A percentile compares a stretch with the other conserved stretches of the same genome.
These are phyloP conservation scores for Cryptococcus hybrid DNA, from an alignment of 1,284 basidiomycete genomes.

Conservation along the genomic window DNA sequence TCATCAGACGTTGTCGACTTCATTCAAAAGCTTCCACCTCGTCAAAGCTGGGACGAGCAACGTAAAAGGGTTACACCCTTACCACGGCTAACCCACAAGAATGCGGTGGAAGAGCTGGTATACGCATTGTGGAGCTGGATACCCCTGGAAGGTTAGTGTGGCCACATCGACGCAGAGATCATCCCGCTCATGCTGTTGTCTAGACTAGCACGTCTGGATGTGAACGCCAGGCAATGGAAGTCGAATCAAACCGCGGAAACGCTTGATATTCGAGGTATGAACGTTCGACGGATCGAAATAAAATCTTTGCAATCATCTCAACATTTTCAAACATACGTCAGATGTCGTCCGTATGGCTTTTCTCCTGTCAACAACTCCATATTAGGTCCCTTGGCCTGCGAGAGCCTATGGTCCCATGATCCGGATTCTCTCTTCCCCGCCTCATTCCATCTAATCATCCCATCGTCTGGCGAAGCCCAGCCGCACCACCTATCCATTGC, in stretches of 20 bases:
- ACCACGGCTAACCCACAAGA: constrained; percentile 50
- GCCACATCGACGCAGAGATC: background rate
- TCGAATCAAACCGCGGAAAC: constrained; percentile 4
- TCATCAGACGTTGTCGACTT: constrained; percentile 36
- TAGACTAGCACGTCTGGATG: constrained; percentile 38
- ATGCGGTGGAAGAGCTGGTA: constrained; percentile 45
- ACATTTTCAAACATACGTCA: background rate
- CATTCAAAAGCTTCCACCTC: constrained; percentile 20
- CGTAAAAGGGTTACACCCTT: constrained; percentile 42
- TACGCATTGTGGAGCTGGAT: constrained; percentile 46
- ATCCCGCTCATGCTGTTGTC: background rate
- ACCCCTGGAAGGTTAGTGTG: constrained; percentile 37
- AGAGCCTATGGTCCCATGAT: constrained; percentile 62
- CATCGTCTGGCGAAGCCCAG: constrained; percentile 22
- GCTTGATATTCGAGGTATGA: constrained; percentile 31
- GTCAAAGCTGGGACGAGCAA: constrained; percentile 19
- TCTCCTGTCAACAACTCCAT: background rate
- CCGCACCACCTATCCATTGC: constrained; percentile 54
- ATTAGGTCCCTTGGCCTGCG: constrained; percentile 6
- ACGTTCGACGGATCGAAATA: constrained; percentile 33
- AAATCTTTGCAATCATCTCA: background rate
- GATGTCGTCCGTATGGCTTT: background rate
- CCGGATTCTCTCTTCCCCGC: constrained; percentile 59
- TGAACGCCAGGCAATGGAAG: constrained; percentile 38
- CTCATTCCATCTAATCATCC: constrained; percentile 60